Evolutionary conservation across 352 stramenopile species (phyloP), one percentile per base, ranked within the genome.

Genomic region (Globisporangium irregulare): DNA sequence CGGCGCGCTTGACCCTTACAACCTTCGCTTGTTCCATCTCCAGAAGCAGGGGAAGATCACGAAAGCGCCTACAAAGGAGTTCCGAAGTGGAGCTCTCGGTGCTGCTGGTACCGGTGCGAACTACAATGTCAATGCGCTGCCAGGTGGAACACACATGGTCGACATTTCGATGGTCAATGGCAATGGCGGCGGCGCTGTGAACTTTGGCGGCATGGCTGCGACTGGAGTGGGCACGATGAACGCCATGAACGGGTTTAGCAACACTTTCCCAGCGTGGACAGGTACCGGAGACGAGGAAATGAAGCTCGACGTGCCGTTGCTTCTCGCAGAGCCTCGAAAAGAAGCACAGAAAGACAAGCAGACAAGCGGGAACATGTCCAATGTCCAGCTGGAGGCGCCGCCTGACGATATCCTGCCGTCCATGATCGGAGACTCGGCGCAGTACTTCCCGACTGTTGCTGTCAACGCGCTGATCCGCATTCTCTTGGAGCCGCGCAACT

Each of bases 391-490:
- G 62, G 79, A 91, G 41, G 70, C 87, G 1, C 85, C 88, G 14
- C 84, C 85, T 2, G 82, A 91, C 41, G 86, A 95, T 55, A 71
- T 95, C 18, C 58, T 95, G 38, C 86, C 86, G 29, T 94, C 88
- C 1, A 94, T 93, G 84, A 90, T 93, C 48, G 60, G 77, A 5
- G 86, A 96, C 56, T 87, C 95, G 36, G 91, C 95, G 46, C 91
- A 98, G 69, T 99, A 98, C 71, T 99, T 99, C 80, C 96, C 97
- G 10, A 98, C 96, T 2, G 96, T 99, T 10, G 94, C 96, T 18
- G 92, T 98, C 29, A 97, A 99, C 69, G 95, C 97, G 27, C 82
- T 99, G 32, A 98, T 99, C 66, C 84, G 93, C n/a, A 99, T 99
- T 61, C 88, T 99, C n/a, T 86, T 97, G 25, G 97, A 99, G 72